Conservation (phyloP, 495 filamentous ascomycete genomes). For the Lasiosphaeriaceae sp. region DNA sequence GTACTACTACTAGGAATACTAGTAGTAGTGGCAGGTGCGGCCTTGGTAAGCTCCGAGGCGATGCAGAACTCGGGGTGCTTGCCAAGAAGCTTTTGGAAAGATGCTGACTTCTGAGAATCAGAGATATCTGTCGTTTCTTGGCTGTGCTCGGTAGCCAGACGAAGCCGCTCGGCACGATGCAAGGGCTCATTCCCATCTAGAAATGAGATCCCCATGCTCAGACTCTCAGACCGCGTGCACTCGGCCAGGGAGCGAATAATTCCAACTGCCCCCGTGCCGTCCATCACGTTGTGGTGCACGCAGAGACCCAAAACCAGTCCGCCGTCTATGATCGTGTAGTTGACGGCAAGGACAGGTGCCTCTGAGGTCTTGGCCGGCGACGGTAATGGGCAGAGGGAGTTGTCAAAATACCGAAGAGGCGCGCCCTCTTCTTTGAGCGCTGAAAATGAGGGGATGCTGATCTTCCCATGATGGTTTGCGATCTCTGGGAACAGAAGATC, state of each 20-base stretch:
- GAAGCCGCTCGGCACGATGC: not conserved
- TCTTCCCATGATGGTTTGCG: too few species aligned
- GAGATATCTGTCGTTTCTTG: too few species aligned
- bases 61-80: too few species aligned
- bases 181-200: not conserved
- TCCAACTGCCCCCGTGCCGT: slow-evolving; percentile 2
- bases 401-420: not conserved
- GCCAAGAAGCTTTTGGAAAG: too few species aligned
- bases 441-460: too few species aligned
- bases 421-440: not conserved
- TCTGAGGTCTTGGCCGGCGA: not conserved
- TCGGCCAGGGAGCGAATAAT: not conserved
- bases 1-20: too few species aligned
- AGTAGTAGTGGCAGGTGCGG: too few species aligned
- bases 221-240: not conserved
- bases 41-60: too few species aligned
- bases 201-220: too few species aligned
- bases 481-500: too few species aligned
- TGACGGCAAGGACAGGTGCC: not conserved
- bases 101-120: too few species aligned
- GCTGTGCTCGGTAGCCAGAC: not conserved
- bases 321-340: slow-evolving; percentile 1
- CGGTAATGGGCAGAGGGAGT: not conserved
- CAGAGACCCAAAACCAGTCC: not conserved
- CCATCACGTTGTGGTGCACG: slow-evolving; percentile 2